phyloP scores from a whole-genome alignment of 2,329 filamentous ascomycete species.

The Catunica adiposa region DNA sequence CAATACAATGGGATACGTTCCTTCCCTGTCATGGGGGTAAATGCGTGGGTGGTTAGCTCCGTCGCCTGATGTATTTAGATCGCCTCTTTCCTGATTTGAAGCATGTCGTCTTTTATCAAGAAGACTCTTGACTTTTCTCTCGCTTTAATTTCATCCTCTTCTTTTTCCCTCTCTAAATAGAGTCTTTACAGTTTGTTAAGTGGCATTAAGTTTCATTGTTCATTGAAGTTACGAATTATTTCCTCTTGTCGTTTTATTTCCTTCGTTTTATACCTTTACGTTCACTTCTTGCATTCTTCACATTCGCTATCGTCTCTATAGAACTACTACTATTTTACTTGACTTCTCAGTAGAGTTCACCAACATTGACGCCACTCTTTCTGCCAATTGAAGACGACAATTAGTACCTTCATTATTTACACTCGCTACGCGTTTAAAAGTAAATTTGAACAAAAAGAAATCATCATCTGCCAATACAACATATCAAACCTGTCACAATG shows the following conservation, averaged over 20 bases:
- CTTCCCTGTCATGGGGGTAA: neutral
- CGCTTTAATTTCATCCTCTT: neutral
- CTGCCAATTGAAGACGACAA: neutral
- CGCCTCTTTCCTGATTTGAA: neutral
- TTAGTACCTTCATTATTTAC: too few relatives aligned
- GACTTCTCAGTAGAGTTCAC: neutral
- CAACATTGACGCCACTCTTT: neutral
- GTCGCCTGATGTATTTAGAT: neutral
- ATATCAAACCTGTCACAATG: slow-evolving; percentile 25
- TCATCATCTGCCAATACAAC: too few relatives aligned
- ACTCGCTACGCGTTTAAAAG: too few relatives aligned
- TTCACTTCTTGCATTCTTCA: neutral
- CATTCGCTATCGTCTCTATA: neutral
- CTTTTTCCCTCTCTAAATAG: neutral
- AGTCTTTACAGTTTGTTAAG: neutral
- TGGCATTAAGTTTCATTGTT: neutral
- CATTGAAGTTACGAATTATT: neutral
- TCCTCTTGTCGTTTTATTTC: slow-evolving; percentile 1
- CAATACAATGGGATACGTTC: neutral
- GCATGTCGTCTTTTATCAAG: neutral
- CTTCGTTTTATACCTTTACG: neutral
- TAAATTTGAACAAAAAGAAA: too few relatives aligned
- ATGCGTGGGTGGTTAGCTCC: neutral
- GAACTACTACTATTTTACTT: neutral
- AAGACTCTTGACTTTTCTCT: neutral